phyloP scores from a whole-genome alignment of 352 stramenopile species.

The Phytophthora quininea region DNA sequence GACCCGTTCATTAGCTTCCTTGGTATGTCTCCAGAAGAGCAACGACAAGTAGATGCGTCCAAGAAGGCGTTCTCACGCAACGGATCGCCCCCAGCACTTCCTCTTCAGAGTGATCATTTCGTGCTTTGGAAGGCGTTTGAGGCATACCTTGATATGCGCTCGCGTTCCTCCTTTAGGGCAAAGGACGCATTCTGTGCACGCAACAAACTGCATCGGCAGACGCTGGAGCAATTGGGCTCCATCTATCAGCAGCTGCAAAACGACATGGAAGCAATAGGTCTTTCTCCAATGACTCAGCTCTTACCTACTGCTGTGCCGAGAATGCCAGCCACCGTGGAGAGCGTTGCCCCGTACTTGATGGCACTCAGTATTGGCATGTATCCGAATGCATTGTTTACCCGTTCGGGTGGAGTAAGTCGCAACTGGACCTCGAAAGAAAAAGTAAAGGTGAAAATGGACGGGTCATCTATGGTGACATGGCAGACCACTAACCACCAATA shows the following conservation, averaged over 20 bases:
- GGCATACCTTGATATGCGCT: constrained; percentile 52
- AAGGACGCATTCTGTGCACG: constrained; percentile 59
- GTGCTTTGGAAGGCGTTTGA: constrained; percentile 72
- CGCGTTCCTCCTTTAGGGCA: constrained; percentile 41
- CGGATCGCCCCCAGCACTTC: constrained; percentile 37
- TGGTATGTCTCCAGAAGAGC: constrained; percentile 65
- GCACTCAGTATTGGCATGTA: constrained; percentile 73
- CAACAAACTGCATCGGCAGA: constrained; percentile 68
- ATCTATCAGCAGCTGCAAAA: constrained; percentile 74
- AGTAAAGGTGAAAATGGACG: constrained; percentile 78
- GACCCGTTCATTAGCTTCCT: constrained; percentile 80
- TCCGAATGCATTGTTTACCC: constrained; percentile 71
- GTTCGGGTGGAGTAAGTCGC: constrained; percentile 38
- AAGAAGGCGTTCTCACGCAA: constrained; percentile 63
- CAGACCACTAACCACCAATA: constrained; percentile 20
- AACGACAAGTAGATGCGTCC: constrained; percentile 56
- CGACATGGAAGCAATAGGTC: constrained; percentile 61
- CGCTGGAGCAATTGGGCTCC: constrained; percentile 66
- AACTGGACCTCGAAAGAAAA: constrained; percentile 87
- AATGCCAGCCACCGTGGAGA: constrained; percentile 28
- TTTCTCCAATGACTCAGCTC: constrained; percentile 57
- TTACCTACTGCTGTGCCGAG: constrained; percentile 15
- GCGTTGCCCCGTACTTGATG: constrained; percentile 66
- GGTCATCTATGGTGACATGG: constrained; percentile 59
- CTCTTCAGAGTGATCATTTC: constrained; percentile 75